A percentile compares a stretch with the other conserved stretches of the same genome.
Evolutionary conservation across 73 alveolate genomes (phyloP).

Genomic region (Tetrahymena thermophila): DNA sequence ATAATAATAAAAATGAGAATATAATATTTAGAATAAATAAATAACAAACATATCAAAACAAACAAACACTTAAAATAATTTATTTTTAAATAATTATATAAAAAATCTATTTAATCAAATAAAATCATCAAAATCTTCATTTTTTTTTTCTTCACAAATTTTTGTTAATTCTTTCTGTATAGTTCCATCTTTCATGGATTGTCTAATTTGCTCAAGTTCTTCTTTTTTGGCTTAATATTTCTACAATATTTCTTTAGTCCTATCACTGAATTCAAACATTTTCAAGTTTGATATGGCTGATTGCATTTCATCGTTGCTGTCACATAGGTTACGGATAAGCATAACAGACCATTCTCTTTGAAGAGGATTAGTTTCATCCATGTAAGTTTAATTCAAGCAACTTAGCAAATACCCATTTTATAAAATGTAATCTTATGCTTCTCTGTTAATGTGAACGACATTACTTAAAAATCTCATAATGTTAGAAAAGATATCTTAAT

Average conservation of each 20-base stretch:
- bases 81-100: too few relatives aligned
- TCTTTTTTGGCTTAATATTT: neutral
- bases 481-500: neutral
- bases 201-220: neutral
- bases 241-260: neutral
- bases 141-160: neutral
- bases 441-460: neutral
- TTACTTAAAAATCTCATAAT: neutral
- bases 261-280: neutral
- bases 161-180: neutral
- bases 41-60: neutral
- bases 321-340: neutral
- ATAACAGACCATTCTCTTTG: neutral
- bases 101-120: neutral
- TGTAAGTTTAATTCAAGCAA: neutral
- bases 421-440: neutral
- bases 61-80: too few relatives aligned
- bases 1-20: too few relatives aligned
- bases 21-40: too few relatives aligned
- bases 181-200: neutral
- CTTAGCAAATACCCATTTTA: neutral
- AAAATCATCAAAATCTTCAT: neutral
- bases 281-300: neutral
- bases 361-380: neutral
- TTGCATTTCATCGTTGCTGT: neutral